These are phyloP conservation scores for Millerozyma miso DNA, from an alignment of 805 yeast species.

Conservation along the genomic window DNA sequence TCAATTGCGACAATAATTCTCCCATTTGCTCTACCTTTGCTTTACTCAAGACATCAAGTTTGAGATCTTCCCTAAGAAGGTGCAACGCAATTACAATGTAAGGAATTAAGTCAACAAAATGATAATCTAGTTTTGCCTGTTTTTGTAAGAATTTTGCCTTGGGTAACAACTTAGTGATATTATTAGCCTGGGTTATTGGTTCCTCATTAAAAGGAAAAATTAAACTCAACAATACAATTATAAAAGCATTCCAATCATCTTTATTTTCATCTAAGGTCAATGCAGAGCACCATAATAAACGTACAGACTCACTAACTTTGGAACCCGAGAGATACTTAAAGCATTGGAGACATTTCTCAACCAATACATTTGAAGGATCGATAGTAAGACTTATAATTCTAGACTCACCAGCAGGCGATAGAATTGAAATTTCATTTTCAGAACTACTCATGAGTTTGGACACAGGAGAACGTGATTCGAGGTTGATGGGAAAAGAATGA, in stretches of 20 bases:
- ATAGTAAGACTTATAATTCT: slow-evolving; percentile 32
- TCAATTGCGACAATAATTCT: slow-evolving; percentile 53
- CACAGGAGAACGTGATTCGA: slow-evolving; percentile 19
- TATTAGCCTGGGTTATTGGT: slow-evolving; percentile 14
- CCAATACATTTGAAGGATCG: slow-evolving; percentile 43
- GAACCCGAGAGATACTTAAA: slow-evolving; percentile 56
- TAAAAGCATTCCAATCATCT: slow-evolving; percentile 60
- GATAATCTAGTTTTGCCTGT: slow-evolving; percentile 28
- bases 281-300: slow-evolving; percentile 62
- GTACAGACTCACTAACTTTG: slow-evolving; percentile 51
- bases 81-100: slow-evolving; percentile 68
- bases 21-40: slow-evolving; percentile 41
- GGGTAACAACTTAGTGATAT: slow-evolving; percentile 27
- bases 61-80: slow-evolving; percentile 69
- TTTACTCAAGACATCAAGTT: slow-evolving; percentile 48
- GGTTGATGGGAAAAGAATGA: slow-evolving; percentile 25
- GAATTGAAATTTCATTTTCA: slow-evolving; percentile 24
- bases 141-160: slow-evolving; percentile 25
- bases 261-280: slow-evolving; percentile 34
- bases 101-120: slow-evolving; percentile 54
- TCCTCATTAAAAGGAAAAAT: slow-evolving; percentile 42
- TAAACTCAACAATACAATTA: slow-evolving; percentile 47
- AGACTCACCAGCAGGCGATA: slow-evolving; percentile 16
- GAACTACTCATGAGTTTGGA: slow-evolving; percentile 22
- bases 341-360: slow-evolving; percentile 43